A percentile compares a stretch with the other conserved stretches of the same genome.
Conservation (phyloP, 2,329 filamentous ascomycete species). For the Byssochlamys sp. region DNA sequence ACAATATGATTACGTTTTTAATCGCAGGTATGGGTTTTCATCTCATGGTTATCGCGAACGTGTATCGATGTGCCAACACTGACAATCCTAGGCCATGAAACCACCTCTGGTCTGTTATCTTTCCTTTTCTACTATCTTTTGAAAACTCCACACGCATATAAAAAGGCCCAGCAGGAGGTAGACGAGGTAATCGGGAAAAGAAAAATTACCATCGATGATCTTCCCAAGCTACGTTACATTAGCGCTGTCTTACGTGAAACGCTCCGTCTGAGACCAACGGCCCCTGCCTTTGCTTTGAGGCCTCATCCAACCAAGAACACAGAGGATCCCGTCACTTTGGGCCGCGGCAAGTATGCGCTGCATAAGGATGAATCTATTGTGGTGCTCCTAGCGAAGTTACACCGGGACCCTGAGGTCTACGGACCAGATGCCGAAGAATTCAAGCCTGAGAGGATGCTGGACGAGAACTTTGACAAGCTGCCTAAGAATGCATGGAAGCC, state of each 20-base stretch:
- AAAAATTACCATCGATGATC: slow-evolving; percentile 50
- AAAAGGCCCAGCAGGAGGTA: slow-evolving; percentile 57
- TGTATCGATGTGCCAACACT: neutral
- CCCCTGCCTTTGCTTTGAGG: slow-evolving; percentile 44
- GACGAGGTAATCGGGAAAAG: slow-evolving; percentile 54
- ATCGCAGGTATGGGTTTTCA: slow-evolving; percentile 43
- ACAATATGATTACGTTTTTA: slow-evolving; percentile 65
- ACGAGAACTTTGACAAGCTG: slow-evolving; percentile 57
- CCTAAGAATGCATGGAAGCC: slow-evolving; percentile 60
- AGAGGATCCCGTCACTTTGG: slow-evolving; percentile 38
- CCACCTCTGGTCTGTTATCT: slow-evolving; percentile 57
- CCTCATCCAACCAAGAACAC: slow-evolving; percentile 35
- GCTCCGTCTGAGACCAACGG: slow-evolving; percentile 51
- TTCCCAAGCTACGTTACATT: slow-evolving; percentile 57
- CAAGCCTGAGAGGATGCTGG: slow-evolving; percentile 62
- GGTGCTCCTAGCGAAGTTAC: slow-evolving; percentile 45
- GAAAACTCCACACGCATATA: slow-evolving; percentile 51
- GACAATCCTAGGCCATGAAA: slow-evolving; percentile 50
- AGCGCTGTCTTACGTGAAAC: slow-evolving; percentile 57
- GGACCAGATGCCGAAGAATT: slow-evolving; percentile 58
- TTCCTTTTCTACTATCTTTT: slow-evolving; percentile 58
- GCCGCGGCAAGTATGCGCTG: slow-evolving; percentile 55
- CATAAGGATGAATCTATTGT: slow-evolving; percentile 43
- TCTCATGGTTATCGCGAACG: neutral
- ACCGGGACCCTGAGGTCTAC: slow-evolving; percentile 55